These are phyloP conservation scores for Cucumis melo DNA, from an alignment of 306 rosid species.

Conservation along the genomic window DNA sequence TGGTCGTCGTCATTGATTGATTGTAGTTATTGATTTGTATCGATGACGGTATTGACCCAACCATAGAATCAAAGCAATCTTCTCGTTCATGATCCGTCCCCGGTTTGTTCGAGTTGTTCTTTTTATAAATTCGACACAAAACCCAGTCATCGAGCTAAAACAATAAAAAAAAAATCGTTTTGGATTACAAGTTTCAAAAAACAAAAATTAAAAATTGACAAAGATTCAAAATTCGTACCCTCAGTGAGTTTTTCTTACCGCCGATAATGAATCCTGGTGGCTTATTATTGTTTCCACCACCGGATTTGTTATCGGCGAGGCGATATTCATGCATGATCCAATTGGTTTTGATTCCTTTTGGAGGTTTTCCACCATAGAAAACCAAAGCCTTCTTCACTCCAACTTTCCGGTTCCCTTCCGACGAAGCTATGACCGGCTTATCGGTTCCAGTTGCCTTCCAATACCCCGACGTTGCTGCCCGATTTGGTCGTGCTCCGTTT, in stretches of 20 bases:
- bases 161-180: neutral
- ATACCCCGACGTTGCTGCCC: conserved; percentile 90
- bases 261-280: conserved; percentile 65
- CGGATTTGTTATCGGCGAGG: conserved; percentile 37
- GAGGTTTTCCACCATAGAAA: conserved; percentile 90
- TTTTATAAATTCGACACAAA: conserved; percentile 87
- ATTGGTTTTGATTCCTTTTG: conserved; percentile 77
- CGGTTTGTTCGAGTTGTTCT: conserved; percentile 45
- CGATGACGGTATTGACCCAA: conserved; percentile 31
- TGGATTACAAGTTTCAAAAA: too few species aligned
- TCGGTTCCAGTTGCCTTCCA: conserved; percentile 99
- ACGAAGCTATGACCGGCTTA: conserved; percentile 55
- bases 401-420: conserved; percentile 48
- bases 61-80: conserved; percentile 44
- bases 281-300: conserved; percentile 20
- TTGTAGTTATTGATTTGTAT: conserved; percentile 15
- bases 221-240: conserved; percentile 31
- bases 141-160: conserved; percentile 91
- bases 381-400: conserved; percentile 94
- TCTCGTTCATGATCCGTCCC: conserved; percentile 47
- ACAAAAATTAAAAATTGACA: neutral
- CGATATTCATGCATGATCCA: conserved; percentile 99
- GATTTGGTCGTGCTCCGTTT: conserved; percentile 84
- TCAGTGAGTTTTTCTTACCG: conserved; percentile 79
- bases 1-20: conserved; percentile 19